Percentiles rank a stretch among this genome's conserved stretches.
Conservation (phyloP, 2,329 filamentous ascomycete species). For the Arthrobotrys pseudoclavata region DNA sequence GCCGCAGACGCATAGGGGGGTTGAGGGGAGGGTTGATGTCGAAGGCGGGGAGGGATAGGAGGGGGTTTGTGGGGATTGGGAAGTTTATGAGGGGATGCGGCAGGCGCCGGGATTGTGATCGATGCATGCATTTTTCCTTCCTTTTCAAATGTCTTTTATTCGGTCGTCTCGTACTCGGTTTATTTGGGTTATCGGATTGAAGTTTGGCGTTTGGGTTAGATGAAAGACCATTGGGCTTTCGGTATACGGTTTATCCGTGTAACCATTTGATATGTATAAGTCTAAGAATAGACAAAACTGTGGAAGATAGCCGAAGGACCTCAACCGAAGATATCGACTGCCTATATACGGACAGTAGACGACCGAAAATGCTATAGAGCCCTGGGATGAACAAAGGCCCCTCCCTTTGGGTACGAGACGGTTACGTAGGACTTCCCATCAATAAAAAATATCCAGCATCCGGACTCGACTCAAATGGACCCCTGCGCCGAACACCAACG, state of each 20-base stretch:
- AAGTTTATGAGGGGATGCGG: conserved; percentile 53
- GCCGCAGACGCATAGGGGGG: conserved; percentile 53
- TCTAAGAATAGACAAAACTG: too few relatives aligned
- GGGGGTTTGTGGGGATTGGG: conserved; percentile 30
- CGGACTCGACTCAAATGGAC: too few relatives aligned
- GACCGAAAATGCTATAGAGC: too few relatives aligned
- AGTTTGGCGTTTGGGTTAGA: neutral
- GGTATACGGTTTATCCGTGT: neutral
- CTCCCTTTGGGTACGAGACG: too few relatives aligned
- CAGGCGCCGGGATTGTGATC: conserved; percentile 21
- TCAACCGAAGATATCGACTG: too few relatives aligned
- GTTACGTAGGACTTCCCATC: too few relatives aligned
- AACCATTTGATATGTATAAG: too few relatives aligned
- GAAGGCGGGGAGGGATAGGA: conserved; percentile 8
- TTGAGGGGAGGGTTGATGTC: conserved; percentile 41
- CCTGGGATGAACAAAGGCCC: too few relatives aligned
- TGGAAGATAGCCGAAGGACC: too few relatives aligned
- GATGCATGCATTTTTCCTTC: neutral
- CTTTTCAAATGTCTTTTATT: neutral
- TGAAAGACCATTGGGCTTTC: too few relatives aligned
- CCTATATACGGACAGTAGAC: too few relatives aligned
- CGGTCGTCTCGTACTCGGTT: neutral
- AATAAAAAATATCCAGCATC: too few relatives aligned
- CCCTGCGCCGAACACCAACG: neutral
- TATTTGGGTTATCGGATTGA: neutral